Conservation (phyloP, 2,329 filamentous ascomycete species). For the Monilinia polystroma region DNA sequence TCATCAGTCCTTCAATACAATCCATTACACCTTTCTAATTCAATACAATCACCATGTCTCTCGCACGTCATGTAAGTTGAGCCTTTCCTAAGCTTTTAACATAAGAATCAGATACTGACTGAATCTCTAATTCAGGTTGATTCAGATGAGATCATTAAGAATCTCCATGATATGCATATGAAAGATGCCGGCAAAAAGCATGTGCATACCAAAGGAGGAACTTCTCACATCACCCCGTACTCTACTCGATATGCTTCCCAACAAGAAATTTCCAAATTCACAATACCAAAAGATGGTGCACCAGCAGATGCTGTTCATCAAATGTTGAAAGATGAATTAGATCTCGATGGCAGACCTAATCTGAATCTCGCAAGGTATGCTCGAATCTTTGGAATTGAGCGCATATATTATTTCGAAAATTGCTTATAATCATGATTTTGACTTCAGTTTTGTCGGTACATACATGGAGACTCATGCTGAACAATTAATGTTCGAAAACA, state of each 20-base stretch:
- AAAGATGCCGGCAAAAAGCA: conserved; percentile 41
- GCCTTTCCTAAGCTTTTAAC: not conserved
- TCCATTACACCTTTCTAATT: not conserved
- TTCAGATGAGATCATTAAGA: conserved; percentile 55
- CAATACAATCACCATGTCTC: conserved; percentile 45
- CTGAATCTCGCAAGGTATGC: conserved; percentile 60
- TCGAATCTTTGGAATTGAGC: not conserved
- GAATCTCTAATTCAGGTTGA: conserved; percentile 46
- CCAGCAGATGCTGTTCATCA: conserved; percentile 64
- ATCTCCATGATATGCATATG: conserved; percentile 49
- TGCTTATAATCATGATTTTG: conserved; percentile 15
- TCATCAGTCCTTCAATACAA: not conserved
- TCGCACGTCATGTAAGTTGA: conserved; percentile 48
- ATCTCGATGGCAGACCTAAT: conserved; percentile 65
- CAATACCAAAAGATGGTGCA: conserved; percentile 56
- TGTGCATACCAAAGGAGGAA: conserved; percentile 44
- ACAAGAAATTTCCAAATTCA: conserved; percentile 58
- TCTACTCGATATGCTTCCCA: conserved; percentile 55
- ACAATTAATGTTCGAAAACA: conserved; percentile 64
- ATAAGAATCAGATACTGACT: not conserved
- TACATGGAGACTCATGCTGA: conserved; percentile 68
- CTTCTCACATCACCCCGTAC: conserved; percentile 57
- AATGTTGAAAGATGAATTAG: conserved; percentile 61
- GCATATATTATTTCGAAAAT: not conserved
- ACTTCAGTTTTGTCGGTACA: conserved; percentile 62